Base-by-base conservation (phyloP, 257 asterid genomes). In the Ocimum tenuiflorum region DNA sequence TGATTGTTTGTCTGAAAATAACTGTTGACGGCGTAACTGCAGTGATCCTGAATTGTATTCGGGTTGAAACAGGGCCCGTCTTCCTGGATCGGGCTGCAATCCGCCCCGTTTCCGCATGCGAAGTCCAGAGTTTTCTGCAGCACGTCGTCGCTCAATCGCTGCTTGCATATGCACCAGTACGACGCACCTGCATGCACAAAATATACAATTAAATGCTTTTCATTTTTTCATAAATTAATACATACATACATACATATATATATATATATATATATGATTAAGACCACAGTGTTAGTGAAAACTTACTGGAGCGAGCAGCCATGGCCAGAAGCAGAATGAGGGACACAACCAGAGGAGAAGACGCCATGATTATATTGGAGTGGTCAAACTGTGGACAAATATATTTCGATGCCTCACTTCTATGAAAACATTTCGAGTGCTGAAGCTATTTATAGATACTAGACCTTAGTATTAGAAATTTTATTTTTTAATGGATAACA, bases 61-160 rank as follows among this genome's bases (percentile, higher is more conserved):
- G 97, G 97, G 82, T 77, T 84, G 72, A 53, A 91, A 50, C 97
- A 91, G 18, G 86, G 69, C 10, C 82, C 92, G 3, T 36, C 76
- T 53, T 77, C 70, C 15, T 73, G 88, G 68, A 72, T 83, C 14
- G 94, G 91, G 80, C 60, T 68, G 77, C 97, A 91, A 29, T 91
- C 96, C 35, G 91, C 97, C 27, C 97, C 97, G 6, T 84, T 74
- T 67, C 97, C 97, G 58, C 97, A 91, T 3, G 97, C 97, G 42
- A 84, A 88, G 80, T 91, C 97, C 60, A 91, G 76, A 0, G 96
- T 82, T 60, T 82, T 91, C 60, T 91, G 97, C 67, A 91, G 23
- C 0, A 3, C 52, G 4, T 77, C 52, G 0, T 86, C 92, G 52
- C 72, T 60, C 62, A 79, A 6, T 19, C 97, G 95, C 14, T 80